Evolutionary conservation across 2,329 filamentous ascomycete species (phyloP).

Genomic region (Pseudogymnoascus sp.): DNA sequence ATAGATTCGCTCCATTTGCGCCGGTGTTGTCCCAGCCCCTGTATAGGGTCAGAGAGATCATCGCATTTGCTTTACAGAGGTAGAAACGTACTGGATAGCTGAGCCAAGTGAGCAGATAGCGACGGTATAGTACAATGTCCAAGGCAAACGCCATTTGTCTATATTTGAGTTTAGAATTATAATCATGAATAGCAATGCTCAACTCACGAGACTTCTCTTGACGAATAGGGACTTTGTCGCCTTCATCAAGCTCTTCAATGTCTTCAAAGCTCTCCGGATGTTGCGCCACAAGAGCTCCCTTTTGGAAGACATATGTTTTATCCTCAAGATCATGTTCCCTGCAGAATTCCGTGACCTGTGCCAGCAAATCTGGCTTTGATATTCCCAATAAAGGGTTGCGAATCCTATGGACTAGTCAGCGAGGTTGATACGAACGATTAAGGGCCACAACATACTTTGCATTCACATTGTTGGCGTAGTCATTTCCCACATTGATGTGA

Average conservation of each 20-base stretch:
- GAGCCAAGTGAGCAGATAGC: slow-evolving; percentile 59
- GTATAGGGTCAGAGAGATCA: slow-evolving; percentile 9
- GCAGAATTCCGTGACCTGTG: slow-evolving; percentile 36
- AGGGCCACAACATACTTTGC: slow-evolving; percentile 21
- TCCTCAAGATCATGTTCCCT: slow-evolving; percentile 49
- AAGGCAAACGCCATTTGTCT: slow-evolving; percentile 60
- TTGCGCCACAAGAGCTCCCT: slow-evolving; percentile 51
- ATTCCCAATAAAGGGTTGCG: slow-evolving; percentile 42
- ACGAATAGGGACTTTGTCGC: background rate
- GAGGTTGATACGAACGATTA: background rate
- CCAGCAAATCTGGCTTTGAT: slow-evolving; percentile 40
- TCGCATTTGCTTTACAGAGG: background rate
- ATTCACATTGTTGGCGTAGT: slow-evolving; percentile 29
- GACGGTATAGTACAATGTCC: slow-evolving; percentile 56
- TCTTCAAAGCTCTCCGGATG: background rate
- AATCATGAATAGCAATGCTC: background rate
- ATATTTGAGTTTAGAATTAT: slow-evolving; percentile 50
- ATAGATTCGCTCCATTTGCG: slow-evolving; percentile 42
- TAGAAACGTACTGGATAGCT: slow-evolving; percentile 42
- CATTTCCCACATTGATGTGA: slow-evolving; percentile 1
- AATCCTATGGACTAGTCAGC: background rate
- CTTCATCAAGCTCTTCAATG: background rate
- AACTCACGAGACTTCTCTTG: slow-evolving; percentile 8
- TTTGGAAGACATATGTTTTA: slow-evolving; percentile 49
- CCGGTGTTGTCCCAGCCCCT: slow-evolving; percentile 37